Percentiles rank a stretch among this genome's conserved stretches.
These are phyloP conservation scores for Penicillium mononematosum DNA, from an alignment of 495 filamentous ascomycete genomes.

Conservation along the genomic window DNA sequence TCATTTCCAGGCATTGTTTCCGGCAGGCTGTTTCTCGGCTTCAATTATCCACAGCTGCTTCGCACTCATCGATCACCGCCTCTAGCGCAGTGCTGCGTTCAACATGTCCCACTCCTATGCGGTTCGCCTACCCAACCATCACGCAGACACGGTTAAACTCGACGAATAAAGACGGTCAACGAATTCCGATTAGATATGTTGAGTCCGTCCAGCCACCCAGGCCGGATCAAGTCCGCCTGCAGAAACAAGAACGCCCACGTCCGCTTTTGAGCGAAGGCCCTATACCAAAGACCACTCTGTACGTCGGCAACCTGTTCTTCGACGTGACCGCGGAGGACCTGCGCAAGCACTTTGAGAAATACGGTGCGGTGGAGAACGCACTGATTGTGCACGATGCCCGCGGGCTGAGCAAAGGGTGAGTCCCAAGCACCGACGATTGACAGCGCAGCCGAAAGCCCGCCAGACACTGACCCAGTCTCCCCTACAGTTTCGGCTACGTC, in stretches of 20 bases:
- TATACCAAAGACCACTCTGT: conserved; percentile 52
- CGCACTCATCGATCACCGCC: not conserved
- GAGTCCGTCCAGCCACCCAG: not conserved
- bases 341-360: conserved; percentile 61
- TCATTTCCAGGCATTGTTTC: conserved; percentile 38
- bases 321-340: conserved; percentile 75
- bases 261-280: conserved; percentile 1
- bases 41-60: conserved; percentile 21
- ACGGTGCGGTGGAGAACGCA: conserved; percentile 55
- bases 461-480: not conserved
- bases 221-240: not conserved
- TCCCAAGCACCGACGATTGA: conserved; percentile 7
- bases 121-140: conserved; percentile 7
- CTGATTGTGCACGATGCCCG: conserved; percentile 65
- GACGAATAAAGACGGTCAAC: conserved; percentile 7
- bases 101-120: conserved; percentile 8
- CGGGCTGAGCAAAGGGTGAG: conserved; percentile 87
- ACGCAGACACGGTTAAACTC: conserved; percentile 25
- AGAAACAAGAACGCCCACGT: not conserved
- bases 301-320: conserved; percentile 84
- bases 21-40: conserved; percentile 59
- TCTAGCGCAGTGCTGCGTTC: conserved; percentile 4
- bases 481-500: conserved; percentile 73
- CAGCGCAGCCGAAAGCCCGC: not conserved
- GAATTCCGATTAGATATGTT: not conserved